Evolutionary conservation across 192 early-diverging fungal genomes (phyloP).

Genomic region (Umbelopsis isabellina): DNA sequence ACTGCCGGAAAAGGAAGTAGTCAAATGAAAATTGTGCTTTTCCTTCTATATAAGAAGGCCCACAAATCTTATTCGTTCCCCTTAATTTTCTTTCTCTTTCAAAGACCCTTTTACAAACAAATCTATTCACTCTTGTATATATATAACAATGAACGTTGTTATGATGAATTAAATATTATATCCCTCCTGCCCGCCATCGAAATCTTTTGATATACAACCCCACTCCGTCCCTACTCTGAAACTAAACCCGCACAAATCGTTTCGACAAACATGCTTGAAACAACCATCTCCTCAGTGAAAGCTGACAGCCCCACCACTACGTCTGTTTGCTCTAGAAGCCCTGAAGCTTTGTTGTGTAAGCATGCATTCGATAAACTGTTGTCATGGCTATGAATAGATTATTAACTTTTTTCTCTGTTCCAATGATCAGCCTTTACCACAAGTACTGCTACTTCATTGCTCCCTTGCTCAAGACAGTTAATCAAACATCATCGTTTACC

Average conservation of each 20-base stretch:
- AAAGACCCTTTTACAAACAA: background rate
- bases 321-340: slow-evolving; percentile 40
- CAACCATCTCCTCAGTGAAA: background rate
- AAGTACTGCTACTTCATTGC: slow-evolving; percentile 33
- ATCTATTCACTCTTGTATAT: background rate
- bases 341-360: slow-evolving; percentile 41
- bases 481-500: slow-evolving; percentile 32
- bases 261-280: slow-evolving; percentile 1
- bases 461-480: slow-evolving; percentile 32
- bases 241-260: background rate
- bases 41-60: background rate
- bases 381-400: background rate
- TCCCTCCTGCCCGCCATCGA: background rate
- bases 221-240: background rate
- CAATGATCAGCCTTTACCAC: slow-evolving; percentile 33
- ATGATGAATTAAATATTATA: background rate
- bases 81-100: too few relatives aligned
- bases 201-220: background rate
- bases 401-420: background rate
- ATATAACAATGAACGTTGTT: background rate
- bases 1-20: background rate
- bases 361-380: background rate
- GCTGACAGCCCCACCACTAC: slow-evolving; percentile 15
- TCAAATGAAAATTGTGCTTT: background rate
- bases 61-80: background rate